Evolutionary conservation across 228 moss, liverwort and hornwort species (phyloP).

Genomic region (Sphagnum magellanicum): DNA sequence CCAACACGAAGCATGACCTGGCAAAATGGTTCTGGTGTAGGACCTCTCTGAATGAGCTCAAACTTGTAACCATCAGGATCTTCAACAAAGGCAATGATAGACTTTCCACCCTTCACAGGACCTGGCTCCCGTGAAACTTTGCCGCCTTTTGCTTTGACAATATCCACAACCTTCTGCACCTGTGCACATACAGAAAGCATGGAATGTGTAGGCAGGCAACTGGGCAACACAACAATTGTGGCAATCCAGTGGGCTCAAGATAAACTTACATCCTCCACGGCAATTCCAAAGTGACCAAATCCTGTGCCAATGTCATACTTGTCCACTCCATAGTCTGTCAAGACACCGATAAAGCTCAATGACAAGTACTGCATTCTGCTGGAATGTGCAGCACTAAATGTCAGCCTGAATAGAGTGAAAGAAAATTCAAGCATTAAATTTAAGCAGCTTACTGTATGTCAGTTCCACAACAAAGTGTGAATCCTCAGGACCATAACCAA

Average conservation of each 20-base stretch:
- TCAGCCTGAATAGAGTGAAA: no score
- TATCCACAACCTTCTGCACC: slow-evolving; percentile 61
- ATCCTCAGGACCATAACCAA: slow-evolving; percentile 67
- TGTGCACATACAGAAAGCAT: slow-evolving; percentile 10
- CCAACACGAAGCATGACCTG: slow-evolving; percentile 68
- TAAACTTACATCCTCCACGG: slow-evolving; percentile 54
- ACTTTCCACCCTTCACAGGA: slow-evolving; percentile 54
- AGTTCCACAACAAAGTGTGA: slow-evolving; percentile 64
- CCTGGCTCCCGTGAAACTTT: slow-evolving; percentile 56
- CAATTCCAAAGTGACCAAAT: slow-evolving; percentile 61
- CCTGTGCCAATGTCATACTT: slow-evolving; percentile 67
- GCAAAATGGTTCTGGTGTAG: slow-evolving; percentile 51
- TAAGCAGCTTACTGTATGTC: slow-evolving; percentile 45
- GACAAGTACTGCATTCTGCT: no score
- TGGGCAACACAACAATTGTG: background rate
- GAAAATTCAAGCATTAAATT: no score
- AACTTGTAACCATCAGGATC: slow-evolving; percentile 70
- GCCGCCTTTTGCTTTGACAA: slow-evolving; percentile 55
- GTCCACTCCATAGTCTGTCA: slow-evolving; percentile 64
- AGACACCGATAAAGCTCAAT: no score
- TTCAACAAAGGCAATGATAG: slow-evolving; percentile 54
- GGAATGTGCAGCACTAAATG: no score
- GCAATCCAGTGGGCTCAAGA: no score
- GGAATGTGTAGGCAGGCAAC: background rate
- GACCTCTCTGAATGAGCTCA: slow-evolving; percentile 55